Percentiles rank a stretch among this genome's conserved stretches.
These are phyloP conservation scores for Lagenidium sp. DNA, from an alignment of 352 stramenopile species.

Conservation along the genomic window DNA sequence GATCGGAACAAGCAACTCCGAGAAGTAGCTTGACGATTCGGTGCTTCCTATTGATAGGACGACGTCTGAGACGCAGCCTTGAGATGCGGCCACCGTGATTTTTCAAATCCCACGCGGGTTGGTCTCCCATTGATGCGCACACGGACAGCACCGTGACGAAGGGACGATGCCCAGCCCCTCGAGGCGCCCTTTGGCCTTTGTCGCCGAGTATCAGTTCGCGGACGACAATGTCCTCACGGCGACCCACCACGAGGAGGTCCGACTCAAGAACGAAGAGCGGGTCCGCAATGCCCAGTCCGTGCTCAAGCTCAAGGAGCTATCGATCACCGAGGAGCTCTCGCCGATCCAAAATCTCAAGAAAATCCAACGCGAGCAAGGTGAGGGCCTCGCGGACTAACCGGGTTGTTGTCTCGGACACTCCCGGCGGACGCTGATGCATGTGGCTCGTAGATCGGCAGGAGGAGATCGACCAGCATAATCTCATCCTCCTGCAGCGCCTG, in stretches of 20 bases:
- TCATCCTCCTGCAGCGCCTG: constrained; percentile 30
- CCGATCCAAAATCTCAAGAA: constrained; percentile 42
- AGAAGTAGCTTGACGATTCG: too few species aligned
- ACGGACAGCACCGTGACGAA: background rate
- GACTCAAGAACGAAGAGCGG: constrained; percentile 32
- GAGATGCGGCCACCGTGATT: too few species aligned
- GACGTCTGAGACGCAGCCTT: too few species aligned
- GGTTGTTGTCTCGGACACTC: too few species aligned
- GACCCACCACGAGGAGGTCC: constrained; percentile 30
- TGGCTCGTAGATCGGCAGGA: constrained; percentile 36
- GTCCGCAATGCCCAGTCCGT: constrained; percentile 35
- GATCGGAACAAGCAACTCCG: too few species aligned
- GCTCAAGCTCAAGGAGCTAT: constrained; percentile 21
- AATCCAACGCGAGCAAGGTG: constrained; percentile 50
- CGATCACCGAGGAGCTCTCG: constrained; percentile 11
- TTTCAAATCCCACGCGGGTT: too few species aligned
- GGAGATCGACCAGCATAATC: constrained; percentile 41
- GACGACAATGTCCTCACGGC: constrained; percentile 54
- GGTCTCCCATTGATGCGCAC: too few species aligned
- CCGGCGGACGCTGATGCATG: too few species aligned
- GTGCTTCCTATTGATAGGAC: too few species aligned
- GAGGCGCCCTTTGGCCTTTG: constrained; percentile 34
- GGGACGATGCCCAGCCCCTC: constrained; percentile 32
- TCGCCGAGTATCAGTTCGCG: constrained; percentile 56
- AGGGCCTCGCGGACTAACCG: background rate